A percentile compares a stretch with the other conserved stretches of the same genome.
Conservation (phyloP, 202 grass and related monocot species). For the Zizania palustris region DNA sequence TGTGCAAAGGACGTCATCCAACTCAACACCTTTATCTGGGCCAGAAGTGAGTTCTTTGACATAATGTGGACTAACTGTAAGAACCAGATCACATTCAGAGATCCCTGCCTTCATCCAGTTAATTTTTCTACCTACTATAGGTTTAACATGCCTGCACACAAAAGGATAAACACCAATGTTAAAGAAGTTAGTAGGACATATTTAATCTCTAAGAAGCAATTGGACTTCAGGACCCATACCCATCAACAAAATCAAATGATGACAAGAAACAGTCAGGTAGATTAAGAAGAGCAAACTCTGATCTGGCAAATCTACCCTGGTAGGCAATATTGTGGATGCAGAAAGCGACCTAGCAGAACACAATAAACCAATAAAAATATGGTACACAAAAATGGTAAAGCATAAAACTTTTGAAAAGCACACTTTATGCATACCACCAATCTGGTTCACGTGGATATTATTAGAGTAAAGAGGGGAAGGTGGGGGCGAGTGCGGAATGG, state of each 20-base stretch:
- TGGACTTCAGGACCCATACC: conserved; percentile 49
- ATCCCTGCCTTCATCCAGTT: conserved; percentile 95
- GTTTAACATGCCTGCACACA: conserved; percentile 53
- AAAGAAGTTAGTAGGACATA: conserved; percentile 29
- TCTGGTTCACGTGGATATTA: not conserved
- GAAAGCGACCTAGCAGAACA: conserved; percentile 77
- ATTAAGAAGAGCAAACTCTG: conserved; percentile 77
- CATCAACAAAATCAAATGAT: conserved; percentile 87
- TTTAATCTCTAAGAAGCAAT: conserved; percentile 22
- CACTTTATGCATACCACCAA: not conserved
- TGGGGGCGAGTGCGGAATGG: not conserved
- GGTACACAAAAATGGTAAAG: not conserved
- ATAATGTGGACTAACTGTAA: conserved; percentile 93
- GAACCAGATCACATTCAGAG: conserved; percentile 57
- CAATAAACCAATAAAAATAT: conserved; percentile 31
- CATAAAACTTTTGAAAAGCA: conserved; percentile 16
- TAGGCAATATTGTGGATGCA: conserved; percentile 94
- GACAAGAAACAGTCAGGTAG: conserved; percentile 69
- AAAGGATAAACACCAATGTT: not conserved
- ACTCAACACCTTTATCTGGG: conserved; percentile 65
- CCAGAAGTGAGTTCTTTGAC: conserved; percentile 74
- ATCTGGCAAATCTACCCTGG: conserved; percentile 72
- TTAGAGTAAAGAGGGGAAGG: conserved; percentile 1
- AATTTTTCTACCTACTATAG: conserved; percentile 68
- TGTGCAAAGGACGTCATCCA: conserved; percentile 55